Evolutionary conservation across 1,284 basidiomycete species (phyloP), one percentile per base, ranked within the genome.

Genomic region (Austroboletus niveus): DNA sequence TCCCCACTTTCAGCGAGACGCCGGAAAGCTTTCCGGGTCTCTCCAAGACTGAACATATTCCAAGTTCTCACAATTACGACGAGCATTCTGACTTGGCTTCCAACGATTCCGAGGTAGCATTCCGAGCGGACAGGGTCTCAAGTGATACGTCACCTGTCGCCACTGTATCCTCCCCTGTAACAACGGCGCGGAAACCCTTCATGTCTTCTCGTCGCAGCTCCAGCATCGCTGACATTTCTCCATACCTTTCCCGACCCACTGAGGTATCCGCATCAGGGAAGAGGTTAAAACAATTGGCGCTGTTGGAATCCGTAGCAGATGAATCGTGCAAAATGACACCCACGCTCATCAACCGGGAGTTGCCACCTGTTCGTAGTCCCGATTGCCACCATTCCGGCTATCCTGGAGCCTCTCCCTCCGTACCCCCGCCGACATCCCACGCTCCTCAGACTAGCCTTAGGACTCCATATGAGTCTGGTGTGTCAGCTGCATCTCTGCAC

Each of bases 221-320:
- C 38, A 75, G 73, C 30, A 76, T 78, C 20, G 78, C 80, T 8
- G 81, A 84, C 58, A 80, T 85, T 49, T 85, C 82, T 6, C 84
- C 85, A 0, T 86, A 87, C 63, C 69, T 87, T 45, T 72, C 79
- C 9, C 75, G 75, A 45, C 66, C 77, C 15, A 60, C 69, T 22
- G 77, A 75, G 54, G 69, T 78, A 2, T 78, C 78, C 14, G 72
- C 75, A 8, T 82, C 81, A 34, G 77, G 80, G 20, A 85, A 83
- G 63, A 78, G 77, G 55, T 66, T 87, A 65, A 84, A 81, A 61
- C 87, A 89, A 58, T 73, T 89, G 35, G 84, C 87, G 1, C 72
- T 91, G 54, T 72, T 91, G n/a, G 87, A 91, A 63, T 75, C 78
- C 17, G 80, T 89, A 38, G 87, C 80, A 1, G 81, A 84, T 57